A percentile compares a stretch with the other conserved stretches of the same genome.
phyloP scores from a whole-genome alignment of 2,329 filamentous ascomycete genomes.

The Pseudocercospora musae region DNA sequence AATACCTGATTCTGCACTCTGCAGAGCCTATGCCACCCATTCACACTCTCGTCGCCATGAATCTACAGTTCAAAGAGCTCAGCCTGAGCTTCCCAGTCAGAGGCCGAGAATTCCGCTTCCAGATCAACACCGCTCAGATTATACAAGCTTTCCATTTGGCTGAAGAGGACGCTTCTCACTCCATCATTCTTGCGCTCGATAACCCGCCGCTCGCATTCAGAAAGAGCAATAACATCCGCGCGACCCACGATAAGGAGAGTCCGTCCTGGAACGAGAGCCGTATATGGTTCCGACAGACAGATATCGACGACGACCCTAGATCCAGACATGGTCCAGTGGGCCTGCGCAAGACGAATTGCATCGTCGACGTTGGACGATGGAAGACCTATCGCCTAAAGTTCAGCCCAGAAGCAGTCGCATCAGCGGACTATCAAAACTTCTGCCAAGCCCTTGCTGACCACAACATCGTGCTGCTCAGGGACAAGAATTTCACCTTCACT shows the following conservation, averaged over 20 bases:
- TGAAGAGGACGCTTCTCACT: constrained; percentile 21
- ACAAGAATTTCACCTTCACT: constrained; percentile 44
- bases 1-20: constrained; percentile 60
- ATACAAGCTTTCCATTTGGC: constrained; percentile 13
- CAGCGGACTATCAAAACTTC: constrained; percentile 29
- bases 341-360: constrained; percentile 48
- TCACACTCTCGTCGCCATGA: constrained; percentile 39
- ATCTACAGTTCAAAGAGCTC: constrained; percentile 45
- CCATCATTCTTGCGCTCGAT: constrained; percentile 40
- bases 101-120: constrained; percentile 21
- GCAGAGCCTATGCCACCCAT: constrained; percentile 28
- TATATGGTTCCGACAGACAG: constrained; percentile 62
- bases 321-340: constrained; percentile 26
- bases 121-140: constrained; percentile 26
- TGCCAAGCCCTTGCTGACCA: constrained; percentile 63
- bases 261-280: constrained; percentile 55
- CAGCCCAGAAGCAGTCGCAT: constrained; percentile 15
- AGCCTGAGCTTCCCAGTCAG: constrained; percentile 43
- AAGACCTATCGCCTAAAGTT: constrained; percentile 57
- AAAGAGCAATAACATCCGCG: constrained; percentile 21
- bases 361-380: constrained; percentile 64
- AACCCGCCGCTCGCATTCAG: constrained; percentile 32
- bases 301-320: constrained; percentile 46
- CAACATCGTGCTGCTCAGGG: constrained; percentile 59
- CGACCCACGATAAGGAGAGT: constrained; percentile 42